These are phyloP conservation scores for Pythium sp. DNA, from an alignment of 352 stramenopile species.

Conservation along the genomic window DNA sequence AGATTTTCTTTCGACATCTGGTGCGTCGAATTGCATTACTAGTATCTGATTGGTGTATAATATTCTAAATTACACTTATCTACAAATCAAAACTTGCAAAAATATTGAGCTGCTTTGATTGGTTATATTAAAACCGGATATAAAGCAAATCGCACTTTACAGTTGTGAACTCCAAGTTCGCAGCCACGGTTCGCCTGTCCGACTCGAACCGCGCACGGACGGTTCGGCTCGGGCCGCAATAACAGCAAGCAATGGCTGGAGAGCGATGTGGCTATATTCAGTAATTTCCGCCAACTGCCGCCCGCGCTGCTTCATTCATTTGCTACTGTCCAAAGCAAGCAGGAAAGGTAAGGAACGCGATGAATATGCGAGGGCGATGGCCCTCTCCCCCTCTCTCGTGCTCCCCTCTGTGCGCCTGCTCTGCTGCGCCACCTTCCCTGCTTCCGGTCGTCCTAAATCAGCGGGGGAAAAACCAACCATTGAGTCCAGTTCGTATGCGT, in stretches of 20 bases:
- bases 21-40: too few relatives aligned
- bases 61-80: too few relatives aligned
- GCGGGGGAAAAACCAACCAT: too few relatives aligned
- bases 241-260: constrained; percentile 58
- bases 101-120: too few relatives aligned
- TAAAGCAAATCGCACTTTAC: not conserved
- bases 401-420: not conserved
- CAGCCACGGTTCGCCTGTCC: not conserved
- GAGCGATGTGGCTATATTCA: constrained; percentile 28
- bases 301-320: constrained; percentile 41
- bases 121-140: not conserved
- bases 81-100: too few relatives aligned
- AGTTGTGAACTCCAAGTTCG: not conserved
- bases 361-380: constrained; percentile 15
- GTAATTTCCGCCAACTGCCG: constrained; percentile 36
- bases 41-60: too few relatives aligned
- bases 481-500: not conserved
- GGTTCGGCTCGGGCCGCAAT: constrained; percentile 15
- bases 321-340: constrained; percentile 87
- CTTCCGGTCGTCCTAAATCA: not conserved
- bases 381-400: not conserved
- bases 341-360: constrained; percentile 64
- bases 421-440: not conserved
- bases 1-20: too few relatives aligned
- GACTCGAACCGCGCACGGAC: not conserved